A percentile compares a stretch with the other conserved stretches of the same genome.
These are phyloP conservation scores for Boletus sp. DNA, from an alignment of 1,284 basidiomycete species.

Conservation along the genomic window DNA sequence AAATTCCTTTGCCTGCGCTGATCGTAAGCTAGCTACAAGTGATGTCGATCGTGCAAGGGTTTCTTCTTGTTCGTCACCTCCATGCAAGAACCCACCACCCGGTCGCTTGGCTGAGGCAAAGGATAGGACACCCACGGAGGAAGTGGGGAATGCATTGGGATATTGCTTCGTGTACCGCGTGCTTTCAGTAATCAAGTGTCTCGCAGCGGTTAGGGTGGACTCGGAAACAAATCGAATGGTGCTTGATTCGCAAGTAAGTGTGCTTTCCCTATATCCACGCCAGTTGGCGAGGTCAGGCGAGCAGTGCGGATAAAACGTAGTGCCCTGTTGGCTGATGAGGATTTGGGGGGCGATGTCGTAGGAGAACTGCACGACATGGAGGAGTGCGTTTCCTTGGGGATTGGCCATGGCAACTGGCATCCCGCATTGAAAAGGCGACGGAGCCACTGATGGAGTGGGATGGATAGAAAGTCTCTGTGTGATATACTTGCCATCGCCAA, in stretches of 20 bases:
- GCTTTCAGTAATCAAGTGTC: conserved; percentile 19
- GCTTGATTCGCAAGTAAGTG: conserved; percentile 6
- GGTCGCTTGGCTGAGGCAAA: conserved; percentile 46
- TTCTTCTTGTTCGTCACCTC: conserved; percentile 48
- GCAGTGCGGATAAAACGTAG: conserved; percentile 41
- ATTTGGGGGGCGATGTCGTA: conserved; percentile 41
- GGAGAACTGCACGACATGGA: conserved; percentile 12
- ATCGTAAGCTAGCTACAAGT: conserved; percentile 40
- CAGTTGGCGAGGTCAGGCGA: conserved; percentile 37
- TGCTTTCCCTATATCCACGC: conserved; percentile 20
- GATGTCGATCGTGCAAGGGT: conserved; percentile 43
- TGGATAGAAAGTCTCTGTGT: conserved; percentile 32
- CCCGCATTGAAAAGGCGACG: conserved; percentile 20
- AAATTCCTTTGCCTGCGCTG: conserved; percentile 39
- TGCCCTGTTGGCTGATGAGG: conserved; percentile 36
- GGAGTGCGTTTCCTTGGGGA: conserved; percentile 2
- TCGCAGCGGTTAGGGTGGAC: conserved; percentile 36
- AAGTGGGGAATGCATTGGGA: conserved; percentile 23
- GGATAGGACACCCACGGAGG: conserved; percentile 43
- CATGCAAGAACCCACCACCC: conserved; percentile 44
- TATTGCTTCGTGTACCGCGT: conserved; percentile 17
- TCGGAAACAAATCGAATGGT: conserved; percentile 28
- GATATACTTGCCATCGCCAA: conserved; percentile 46
- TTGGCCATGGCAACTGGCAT: conserved; percentile 4
- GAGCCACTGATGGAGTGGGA: conserved; percentile 21